A percentile compares a stretch with the other conserved stretches of the same genome.
Conservation (phyloP, 768 basidiomycete genomes). For the Harrya chromipes region DNA sequence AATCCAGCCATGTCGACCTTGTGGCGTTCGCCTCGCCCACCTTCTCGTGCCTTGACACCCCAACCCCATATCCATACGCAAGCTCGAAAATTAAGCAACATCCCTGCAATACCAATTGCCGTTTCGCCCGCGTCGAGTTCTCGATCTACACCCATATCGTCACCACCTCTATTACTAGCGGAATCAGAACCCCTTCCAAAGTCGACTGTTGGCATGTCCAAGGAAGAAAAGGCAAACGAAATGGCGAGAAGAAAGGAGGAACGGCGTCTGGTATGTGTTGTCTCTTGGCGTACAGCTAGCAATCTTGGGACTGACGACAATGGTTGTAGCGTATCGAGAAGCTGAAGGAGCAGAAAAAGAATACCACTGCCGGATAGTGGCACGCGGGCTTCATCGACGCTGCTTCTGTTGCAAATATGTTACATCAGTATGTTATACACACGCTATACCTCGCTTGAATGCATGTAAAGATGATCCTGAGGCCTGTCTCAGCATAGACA, state of each 20-base stretch:
- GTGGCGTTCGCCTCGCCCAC: conserved; percentile 19
- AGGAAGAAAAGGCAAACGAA: conserved; percentile 93
- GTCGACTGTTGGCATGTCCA: conserved; percentile 55
- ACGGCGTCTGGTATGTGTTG: conserved; percentile 67
- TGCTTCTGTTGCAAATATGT: not conserved
- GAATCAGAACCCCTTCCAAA: conserved; percentile 14
- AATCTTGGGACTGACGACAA: conserved; percentile 2
- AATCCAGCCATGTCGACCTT: conserved; percentile 2
- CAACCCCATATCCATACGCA: conserved; percentile 12
- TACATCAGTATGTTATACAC: not conserved
- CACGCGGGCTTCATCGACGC: not conserved
- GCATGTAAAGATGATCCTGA: too few species aligned
- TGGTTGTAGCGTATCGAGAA: conserved; percentile 63
- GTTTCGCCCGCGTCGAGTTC: conserved; percentile 17
- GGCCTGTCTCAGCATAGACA: too few species aligned
- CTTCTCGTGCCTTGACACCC: conserved; percentile 20
- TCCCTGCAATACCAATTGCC: not conserved
- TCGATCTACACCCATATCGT: conserved; percentile 27
- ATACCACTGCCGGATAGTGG: conserved; percentile 14
- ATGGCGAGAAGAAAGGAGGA: conserved; percentile 92
- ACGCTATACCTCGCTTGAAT: too few species aligned
- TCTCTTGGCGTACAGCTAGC: not conserved
- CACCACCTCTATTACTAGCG: conserved; percentile 8
- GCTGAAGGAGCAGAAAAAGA: conserved; percentile 79
- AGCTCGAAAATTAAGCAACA: conserved; percentile 1